These are phyloP conservation scores for Colletotrichum viniferum DNA, from an alignment of 2,329 filamentous ascomycete species.

Conservation along the genomic window DNA sequence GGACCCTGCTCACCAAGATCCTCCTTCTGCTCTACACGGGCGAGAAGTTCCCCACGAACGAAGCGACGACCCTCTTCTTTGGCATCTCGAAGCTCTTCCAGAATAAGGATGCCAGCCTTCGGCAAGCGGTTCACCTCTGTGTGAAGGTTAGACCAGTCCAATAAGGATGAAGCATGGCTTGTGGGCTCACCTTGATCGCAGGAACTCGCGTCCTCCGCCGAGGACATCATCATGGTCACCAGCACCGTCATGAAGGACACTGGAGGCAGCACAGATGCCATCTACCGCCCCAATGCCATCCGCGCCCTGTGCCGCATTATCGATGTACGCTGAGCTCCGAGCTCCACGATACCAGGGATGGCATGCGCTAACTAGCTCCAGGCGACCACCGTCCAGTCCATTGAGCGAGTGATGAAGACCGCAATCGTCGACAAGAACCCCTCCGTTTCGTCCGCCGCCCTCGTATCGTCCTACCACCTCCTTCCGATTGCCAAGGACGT, in stretches of 20 bases:
- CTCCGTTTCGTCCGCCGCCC: slow-evolving; percentile 92
- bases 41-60: slow-evolving; percentile 94
- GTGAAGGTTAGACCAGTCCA: slow-evolving; percentile 43
- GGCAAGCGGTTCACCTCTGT: slow-evolving; percentile 93
- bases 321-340: slow-evolving; percentile 65
- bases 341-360: neutral
- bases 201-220: slow-evolving; percentile 90
- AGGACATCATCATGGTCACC: slow-evolving; percentile 99
- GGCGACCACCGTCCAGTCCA: slow-evolving; percentile 94
- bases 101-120: slow-evolving; percentile 97
- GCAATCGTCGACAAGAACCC: slow-evolving; percentile 99
- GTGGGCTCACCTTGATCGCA: neutral
- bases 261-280: slow-evolving; percentile 89
- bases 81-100: slow-evolving; percentile 99
- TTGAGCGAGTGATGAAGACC: slow-evolving; percentile 98
- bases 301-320: slow-evolving; percentile 95
- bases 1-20: slow-evolving; percentile 96
- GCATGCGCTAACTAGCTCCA: slow-evolving; percentile 37
- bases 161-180: neutral
- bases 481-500: slow-evolving; percentile 95
- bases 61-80: slow-evolving; percentile 98
- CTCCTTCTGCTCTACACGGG: slow-evolving; percentile 95
- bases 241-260: slow-evolving; percentile 99
- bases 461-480: slow-evolving; percentile 97
- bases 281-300: slow-evolving; percentile 96